Base-by-base conservation (phyloP, 1,284 basidiomycete species). In the Termitomyces sp. region DNA sequence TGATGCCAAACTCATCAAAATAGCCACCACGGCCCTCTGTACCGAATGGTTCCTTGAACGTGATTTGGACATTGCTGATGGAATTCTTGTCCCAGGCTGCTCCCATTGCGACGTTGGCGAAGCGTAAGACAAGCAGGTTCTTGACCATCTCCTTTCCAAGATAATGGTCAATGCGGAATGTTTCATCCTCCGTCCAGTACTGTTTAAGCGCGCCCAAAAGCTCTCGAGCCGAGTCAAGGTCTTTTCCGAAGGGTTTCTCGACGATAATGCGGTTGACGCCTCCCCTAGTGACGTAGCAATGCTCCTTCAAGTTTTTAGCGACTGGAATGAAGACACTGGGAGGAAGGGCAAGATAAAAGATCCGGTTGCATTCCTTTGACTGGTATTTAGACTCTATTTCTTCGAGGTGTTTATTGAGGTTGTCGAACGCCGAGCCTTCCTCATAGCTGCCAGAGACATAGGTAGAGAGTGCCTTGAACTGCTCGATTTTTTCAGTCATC, bases 121-220 rank as follows among this genome's bases (percentile, higher is more conserved):
- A 97, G 39, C 94, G 86, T 46, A 97, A 77, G 31, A 97, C 91
- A 57, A 97, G 87, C 53, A 97, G 69, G 71, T 97, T 97, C 79
- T 97, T 97, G 68, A 97, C 91, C 94, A 97, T 97, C 79, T 97
- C 94, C 76, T 97, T 97, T 57, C 94, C 94, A 52, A 97, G 86
- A 71, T 97, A 97, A 68, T 97, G 94, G 72, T 97, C 94, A 68
- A 97, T 97, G 57, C 94, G 90, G 84, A 91, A 97, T 8, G 93
- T 97, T 77, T 97, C 94, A 42, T 96, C 91, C 72, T 97, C 94
- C 4, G 79, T 78, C 93, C 93, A 97, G 61, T 91, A 83, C 60
- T 84, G 68, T 74, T 93, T 95, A 69, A 97, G 78, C 10, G 84
- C 77, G 35, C 73, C 69, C 59, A 97, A 82, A 58, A 97, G 85